phyloP scores from a whole-genome alignment of 345 rosid species.

The Acer negundo region DNA sequence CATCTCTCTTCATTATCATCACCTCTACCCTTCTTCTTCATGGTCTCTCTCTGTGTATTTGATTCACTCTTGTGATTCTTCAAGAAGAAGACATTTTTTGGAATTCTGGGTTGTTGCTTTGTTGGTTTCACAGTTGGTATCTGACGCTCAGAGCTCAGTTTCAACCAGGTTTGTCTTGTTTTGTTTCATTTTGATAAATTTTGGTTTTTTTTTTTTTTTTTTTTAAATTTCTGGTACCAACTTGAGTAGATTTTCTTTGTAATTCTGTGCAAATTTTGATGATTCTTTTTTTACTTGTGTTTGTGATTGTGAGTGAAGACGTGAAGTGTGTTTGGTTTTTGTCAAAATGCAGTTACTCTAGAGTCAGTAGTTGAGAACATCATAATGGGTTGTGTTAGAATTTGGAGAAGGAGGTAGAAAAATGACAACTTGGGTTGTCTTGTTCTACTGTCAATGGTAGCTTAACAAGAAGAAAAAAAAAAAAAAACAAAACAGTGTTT shows the following conservation, averaged over 20 bases:
- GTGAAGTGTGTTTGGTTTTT: background rate
- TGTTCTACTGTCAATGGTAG: background rate
- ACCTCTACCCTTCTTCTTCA: background rate
- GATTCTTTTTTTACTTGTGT: background rate
- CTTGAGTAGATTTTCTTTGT: background rate
- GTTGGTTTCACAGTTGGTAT: background rate
- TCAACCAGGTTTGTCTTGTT: background rate
- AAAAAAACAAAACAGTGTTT: background rate
- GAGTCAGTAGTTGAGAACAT: background rate
- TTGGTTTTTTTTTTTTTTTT: background rate
- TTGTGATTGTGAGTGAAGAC: background rate
- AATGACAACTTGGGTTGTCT: background rate
- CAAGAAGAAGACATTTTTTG: background rate
- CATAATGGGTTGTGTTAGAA: background rate
- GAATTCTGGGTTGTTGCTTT: background rate
- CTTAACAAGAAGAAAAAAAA: background rate
- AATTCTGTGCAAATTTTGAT: background rate
- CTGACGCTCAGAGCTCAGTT: slow-evolving; percentile 3
- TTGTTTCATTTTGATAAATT: background rate
- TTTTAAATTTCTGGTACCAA: background rate
- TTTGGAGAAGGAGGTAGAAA: background rate
- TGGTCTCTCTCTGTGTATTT: background rate
- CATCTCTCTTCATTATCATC: background rate
- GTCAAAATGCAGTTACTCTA: background rate
- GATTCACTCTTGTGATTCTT: background rate